Conservation (phyloP, 2,329 filamentous ascomycete genomes). For the Teratosphaeria zuluensis region DNA sequence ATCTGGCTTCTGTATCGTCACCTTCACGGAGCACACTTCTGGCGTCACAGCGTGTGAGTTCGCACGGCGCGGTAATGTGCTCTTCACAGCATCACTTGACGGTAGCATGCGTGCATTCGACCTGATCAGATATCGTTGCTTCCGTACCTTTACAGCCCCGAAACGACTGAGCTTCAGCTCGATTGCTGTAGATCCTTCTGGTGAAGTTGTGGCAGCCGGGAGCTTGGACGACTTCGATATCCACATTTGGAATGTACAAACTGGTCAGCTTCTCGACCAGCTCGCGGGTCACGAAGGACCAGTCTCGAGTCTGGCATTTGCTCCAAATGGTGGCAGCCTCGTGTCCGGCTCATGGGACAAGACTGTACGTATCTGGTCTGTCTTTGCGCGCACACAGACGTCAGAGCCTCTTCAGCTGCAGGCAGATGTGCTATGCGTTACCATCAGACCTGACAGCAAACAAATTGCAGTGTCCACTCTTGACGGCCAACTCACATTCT, state of each 20-base stretch:
- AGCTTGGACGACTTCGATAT: constrained; percentile 95
- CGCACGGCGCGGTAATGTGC: constrained; percentile 85
- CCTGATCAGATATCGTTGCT: constrained; percentile 89
- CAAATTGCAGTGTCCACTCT: constrained; percentile 87
- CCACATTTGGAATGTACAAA: constrained; percentile 97
- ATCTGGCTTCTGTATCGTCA: constrained; percentile 95
- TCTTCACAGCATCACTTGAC: constrained; percentile 91
- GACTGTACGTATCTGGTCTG: constrained; percentile 90
- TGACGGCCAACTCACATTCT: constrained; percentile 90
- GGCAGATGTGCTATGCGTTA: constrained; percentile 78
- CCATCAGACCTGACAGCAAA: constrained; percentile 79
- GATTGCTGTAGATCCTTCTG: constrained; percentile 91
- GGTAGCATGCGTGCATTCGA: constrained; percentile 95
- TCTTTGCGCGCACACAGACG: constrained; percentile 88
- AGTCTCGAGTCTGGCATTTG: constrained; percentile 78
- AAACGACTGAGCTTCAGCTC: constrained; percentile 86
- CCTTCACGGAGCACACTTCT: constrained; percentile 92
- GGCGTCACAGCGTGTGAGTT: constrained; percentile 93
- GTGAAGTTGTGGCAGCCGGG: constrained; percentile 90
- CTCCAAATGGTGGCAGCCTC: constrained; percentile 72
- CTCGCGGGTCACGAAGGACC: constrained; percentile 90
- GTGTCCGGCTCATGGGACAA: constrained; percentile 95
- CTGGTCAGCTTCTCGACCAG: constrained; percentile 84
- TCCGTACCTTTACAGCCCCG: constrained; percentile 91
- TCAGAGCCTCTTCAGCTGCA: constrained; percentile 89